These are phyloP conservation scores for Pseudoperonospora humuli DNA, from an alignment of 352 stramenopile genomes.

Conservation along the genomic window DNA sequence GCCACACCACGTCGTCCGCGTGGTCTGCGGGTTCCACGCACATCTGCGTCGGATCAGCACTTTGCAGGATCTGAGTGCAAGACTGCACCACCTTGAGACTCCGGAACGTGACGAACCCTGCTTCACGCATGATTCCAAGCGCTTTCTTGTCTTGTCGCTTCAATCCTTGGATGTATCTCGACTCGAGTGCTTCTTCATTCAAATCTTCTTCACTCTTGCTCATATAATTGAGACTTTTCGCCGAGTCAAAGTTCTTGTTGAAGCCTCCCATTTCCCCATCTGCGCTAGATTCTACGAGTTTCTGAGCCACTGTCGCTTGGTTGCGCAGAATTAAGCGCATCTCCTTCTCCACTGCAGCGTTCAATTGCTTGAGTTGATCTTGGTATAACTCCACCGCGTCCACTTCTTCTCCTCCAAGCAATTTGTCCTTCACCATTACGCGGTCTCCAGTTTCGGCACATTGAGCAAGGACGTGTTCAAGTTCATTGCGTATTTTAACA, in stretches of 20 bases:
- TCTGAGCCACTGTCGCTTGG: slow-evolving; percentile 45
- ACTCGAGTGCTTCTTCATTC: slow-evolving; percentile 31
- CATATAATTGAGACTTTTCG: slow-evolving; percentile 20
- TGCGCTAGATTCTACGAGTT: slow-evolving; percentile 47
- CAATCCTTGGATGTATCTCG: slow-evolving; percentile 48
- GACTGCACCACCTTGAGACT: slow-evolving; percentile 64
- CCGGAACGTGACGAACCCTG: slow-evolving; percentile 79
- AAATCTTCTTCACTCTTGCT: slow-evolving; percentile 33
- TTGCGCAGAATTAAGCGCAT: slow-evolving; percentile 57
- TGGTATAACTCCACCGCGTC: slow-evolving; percentile 72
- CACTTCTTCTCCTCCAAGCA: slow-evolving; percentile 39
- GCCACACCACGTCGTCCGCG: slow-evolving; percentile 67
- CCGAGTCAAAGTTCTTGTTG: slow-evolving; percentile 21
- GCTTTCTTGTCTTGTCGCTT: slow-evolving; percentile 32
- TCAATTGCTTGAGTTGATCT: slow-evolving; percentile 58
- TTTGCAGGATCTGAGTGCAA: slow-evolving; percentile 75
- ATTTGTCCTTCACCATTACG: slow-evolving; percentile 31
- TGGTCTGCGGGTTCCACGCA: slow-evolving; percentile 53
- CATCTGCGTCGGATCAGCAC: slow-evolving; percentile 62
- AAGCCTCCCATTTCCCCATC: slow-evolving; percentile 23
- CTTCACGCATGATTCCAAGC: slow-evolving; percentile 57
- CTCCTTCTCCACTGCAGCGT: slow-evolving; percentile 72
- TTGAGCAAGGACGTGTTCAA: slow-evolving; percentile 58
- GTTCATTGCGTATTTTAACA: slow-evolving; percentile 53
- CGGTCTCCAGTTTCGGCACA: slow-evolving; percentile 57